phyloP scores from a whole-genome alignment of 78 protist species.

The Trichosphaerium sp. region DNA sequence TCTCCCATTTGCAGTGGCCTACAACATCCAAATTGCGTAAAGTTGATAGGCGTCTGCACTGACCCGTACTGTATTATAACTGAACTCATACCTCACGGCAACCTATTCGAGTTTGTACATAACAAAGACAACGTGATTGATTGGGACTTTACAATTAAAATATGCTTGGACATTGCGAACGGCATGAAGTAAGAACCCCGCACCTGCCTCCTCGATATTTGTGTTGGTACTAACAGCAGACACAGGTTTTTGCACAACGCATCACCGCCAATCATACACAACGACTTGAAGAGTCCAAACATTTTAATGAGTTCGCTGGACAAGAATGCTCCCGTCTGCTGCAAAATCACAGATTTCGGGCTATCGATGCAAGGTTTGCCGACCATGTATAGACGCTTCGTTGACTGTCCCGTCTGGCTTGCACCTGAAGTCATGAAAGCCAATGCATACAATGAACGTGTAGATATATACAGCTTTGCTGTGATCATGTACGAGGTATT shows the following conservation, averaged over 20 bases:
- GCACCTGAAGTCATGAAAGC: constrained; percentile 46
- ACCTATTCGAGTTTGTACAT: constrained; percentile 3
- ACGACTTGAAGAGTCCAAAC: too few relatives aligned
- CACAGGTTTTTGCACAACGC: too few relatives aligned
- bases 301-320: too few relatives aligned
- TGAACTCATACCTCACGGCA: constrained; percentile 37
- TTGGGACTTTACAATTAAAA: constrained; percentile 24
- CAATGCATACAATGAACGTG: constrained; percentile 10
- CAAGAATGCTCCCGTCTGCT: too few relatives aligned
- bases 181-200: constrained; percentile 60
- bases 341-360: constrained; percentile 51
- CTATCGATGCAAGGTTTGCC: constrained; percentile 32
- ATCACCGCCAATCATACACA: too few relatives aligned
- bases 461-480: constrained; percentile 52
- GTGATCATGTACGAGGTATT: constrained; percentile 43
- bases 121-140: background rate
- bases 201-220: too few relatives aligned
- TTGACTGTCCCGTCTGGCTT: constrained; percentile 50
- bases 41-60: constrained; percentile 38
- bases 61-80: constrained; percentile 46
- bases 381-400: constrained; percentile 35
- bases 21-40: constrained; percentile 41
- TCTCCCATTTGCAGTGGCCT: background rate
- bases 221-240: too few relatives aligned
- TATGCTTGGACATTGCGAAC: constrained; percentile 32